Conservation (phyloP, 2,329 filamentous ascomycete species). For the Dactylellina drechsleri region DNA sequence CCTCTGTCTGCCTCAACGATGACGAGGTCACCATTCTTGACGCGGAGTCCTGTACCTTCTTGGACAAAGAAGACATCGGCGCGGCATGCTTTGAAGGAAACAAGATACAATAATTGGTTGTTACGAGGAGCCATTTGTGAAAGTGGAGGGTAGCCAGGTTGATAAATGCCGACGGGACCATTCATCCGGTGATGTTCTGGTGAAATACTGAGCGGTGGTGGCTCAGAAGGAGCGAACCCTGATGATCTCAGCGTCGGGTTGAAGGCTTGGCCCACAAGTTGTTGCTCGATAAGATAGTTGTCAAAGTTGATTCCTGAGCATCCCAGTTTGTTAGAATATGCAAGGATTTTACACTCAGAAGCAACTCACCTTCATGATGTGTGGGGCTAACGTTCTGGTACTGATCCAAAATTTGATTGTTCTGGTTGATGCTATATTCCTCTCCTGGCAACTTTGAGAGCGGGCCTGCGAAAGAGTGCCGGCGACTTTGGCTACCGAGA, state of each 20-base stretch:
- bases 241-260: constrained; percentile 29
- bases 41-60: constrained; percentile 89
- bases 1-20: constrained; percentile 98
- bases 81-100: constrained; percentile 94
- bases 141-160: constrained; percentile 34
- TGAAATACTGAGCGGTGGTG: constrained; percentile 56
- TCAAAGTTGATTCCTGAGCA: constrained; percentile 39
- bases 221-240: constrained; percentile 35
- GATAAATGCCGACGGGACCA: constrained; percentile 39
- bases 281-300: constrained; percentile 62
- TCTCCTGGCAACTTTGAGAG: constrained; percentile 55
- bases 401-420: constrained; percentile 63
- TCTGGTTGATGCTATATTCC: constrained; percentile 65
- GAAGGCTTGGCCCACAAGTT: constrained; percentile 59
- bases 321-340: constrained; percentile 59
- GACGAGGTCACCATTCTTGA: constrained; percentile 91
- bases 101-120: constrained; percentile 82
- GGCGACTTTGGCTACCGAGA: constrained; percentile 75
- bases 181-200: constrained; percentile 55
- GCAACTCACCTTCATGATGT: constrained; percentile 60
- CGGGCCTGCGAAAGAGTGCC: constrained; percentile 77
- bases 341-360: constrained; percentile 58
- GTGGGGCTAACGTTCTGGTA: constrained; percentile 61
- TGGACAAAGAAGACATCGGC: constrained; percentile 98
- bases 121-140: constrained; percentile 59